Percentiles rank a stretch among this genome's conserved stretches.
Evolutionary conservation across 2,329 filamentous ascomycete species (phyloP).

Genomic region (Mycocentrospora acerina): DNA sequence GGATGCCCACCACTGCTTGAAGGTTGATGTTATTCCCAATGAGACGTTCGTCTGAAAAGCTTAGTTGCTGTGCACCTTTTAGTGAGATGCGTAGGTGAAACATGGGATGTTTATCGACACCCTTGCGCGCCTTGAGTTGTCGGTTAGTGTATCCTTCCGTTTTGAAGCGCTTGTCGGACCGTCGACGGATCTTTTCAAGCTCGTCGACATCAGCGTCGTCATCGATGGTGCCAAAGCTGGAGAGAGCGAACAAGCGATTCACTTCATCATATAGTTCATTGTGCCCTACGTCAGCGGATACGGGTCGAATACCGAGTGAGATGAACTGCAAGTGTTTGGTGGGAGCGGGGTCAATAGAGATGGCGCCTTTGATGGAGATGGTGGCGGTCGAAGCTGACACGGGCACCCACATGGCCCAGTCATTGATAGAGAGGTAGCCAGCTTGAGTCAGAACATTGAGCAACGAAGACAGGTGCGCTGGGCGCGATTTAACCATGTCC

Average conservation of each 20-base stretch:
- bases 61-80: constrained; percentile 11
- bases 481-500: constrained; percentile 6
- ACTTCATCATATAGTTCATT: constrained; percentile 75
- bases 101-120: constrained; percentile 83
- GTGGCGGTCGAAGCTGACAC: constrained; percentile 65
- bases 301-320: constrained; percentile 70
- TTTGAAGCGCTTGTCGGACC: constrained; percentile 47
- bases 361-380: constrained; percentile 67
- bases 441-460: constrained; percentile 63
- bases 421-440: constrained; percentile 58
- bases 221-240: constrained; percentile 70
- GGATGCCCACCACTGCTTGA: constrained; percentile 62
- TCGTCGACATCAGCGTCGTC: constrained; percentile 43
- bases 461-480: constrained; percentile 21
- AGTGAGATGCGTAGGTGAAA: constrained; percentile 73
- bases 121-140: constrained; percentile 61
- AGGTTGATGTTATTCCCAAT: constrained; percentile 42
- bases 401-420: constrained; percentile 65
- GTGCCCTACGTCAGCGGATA: constrained; percentile 57
- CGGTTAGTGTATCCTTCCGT: constrained; percentile 52
- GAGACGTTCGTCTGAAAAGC: constrained; percentile 20
- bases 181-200: constrained; percentile 38
- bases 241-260: constrained; percentile 74
- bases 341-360: constrained; percentile 70
- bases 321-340: constrained; percentile 78